Evolutionary conservation across 169 alveolate species (phyloP), one percentile per base, ranked within the genome.

Genomic region (Cryptosporidium xiaoi): DNA sequence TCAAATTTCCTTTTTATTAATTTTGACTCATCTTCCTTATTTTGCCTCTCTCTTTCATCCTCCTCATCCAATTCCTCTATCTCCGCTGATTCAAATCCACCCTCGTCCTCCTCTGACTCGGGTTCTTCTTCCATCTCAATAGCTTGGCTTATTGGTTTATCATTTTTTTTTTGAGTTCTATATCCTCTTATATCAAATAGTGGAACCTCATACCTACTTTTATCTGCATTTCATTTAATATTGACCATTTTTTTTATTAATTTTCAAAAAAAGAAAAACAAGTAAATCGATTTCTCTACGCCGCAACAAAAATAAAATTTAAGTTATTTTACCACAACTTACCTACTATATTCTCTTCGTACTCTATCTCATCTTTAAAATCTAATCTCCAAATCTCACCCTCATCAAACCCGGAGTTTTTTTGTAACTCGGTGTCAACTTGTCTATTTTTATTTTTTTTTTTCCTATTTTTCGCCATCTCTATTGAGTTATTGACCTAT

Each of bases 361-460:
- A 77, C 40, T 77, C 87, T 16, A 60, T 27, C 8, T 56, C 69
- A 0, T 44, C 65, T 36, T 31, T 60, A 36, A 77, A 60, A 56
- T 77, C 77, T n/a, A 69, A 36, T 51, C 83, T 69, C 87, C 87
- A 77, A 40, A 77, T 56, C 51, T 77, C 87, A 1, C 87, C 87
- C 40, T 77, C 87, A 29, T 77, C 87, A 77, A 36, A 77, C 40
- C 69, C 87, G 3, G 71, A 53, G 64, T 77, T 77, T 60, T 46
- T 77, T 6, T 34, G 66, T n/a, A 36, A 60, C 20, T 69, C 67
- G 29, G 31, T 51, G 29, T 53, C 51, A 51, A 50, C 33, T 10
- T 20, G 31, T 29, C 15, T 34, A 16, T 51, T n/a, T 2, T 69
- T 69, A 5, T 51, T 68, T 51, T 56, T 56, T 16, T 51, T 69